Percentiles rank a stretch among this genome's conserved stretches.
Conservation (phyloP, 352 stramenopile genomes). For the Phytophthora pluvialis region DNA sequence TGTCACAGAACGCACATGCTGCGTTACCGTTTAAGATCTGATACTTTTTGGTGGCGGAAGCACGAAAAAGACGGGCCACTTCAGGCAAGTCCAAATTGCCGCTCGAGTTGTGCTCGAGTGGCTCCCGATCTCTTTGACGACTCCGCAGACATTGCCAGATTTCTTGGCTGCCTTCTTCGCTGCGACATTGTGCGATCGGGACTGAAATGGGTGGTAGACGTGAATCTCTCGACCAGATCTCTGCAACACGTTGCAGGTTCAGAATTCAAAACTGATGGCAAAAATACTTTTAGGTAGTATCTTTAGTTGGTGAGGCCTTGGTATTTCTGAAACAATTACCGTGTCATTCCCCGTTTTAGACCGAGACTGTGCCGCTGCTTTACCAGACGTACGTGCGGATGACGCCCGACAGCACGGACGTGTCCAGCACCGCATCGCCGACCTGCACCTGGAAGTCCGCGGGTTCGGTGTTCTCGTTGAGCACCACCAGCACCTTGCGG, state of each 20-base stretch:
- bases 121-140: too few species aligned
- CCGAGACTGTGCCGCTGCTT: conserved; percentile 24
- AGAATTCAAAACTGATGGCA: too few species aligned
- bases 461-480: conserved; percentile 86
- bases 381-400: conserved; percentile 57
- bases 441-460: conserved; percentile 63
- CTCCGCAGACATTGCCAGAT: too few species aligned
- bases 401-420: conserved; percentile 33
- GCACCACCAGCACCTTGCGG: conserved; percentile 73
- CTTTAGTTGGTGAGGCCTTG: too few species aligned
- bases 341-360: too few species aligned
- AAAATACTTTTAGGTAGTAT: neutral
- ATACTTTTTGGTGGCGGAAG: conserved; percentile 18
- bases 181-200: too few species aligned
- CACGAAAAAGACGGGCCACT: conserved; percentile 14
- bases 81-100: conserved; percentile 65
- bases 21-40: conserved; percentile 1
- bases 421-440: conserved; percentile 46
- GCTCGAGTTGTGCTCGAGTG: too few species aligned
- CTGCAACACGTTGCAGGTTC: too few species aligned
- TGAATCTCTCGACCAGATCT: too few species aligned
- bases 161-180: too few species aligned
- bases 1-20: conserved; percentile 9
- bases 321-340: too few species aligned
- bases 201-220: too few species aligned